These are phyloP conservation scores for Alternaria sp. DNA, from an alignment of 2,329 filamentous ascomycete species.

Conservation along the genomic window DNA sequence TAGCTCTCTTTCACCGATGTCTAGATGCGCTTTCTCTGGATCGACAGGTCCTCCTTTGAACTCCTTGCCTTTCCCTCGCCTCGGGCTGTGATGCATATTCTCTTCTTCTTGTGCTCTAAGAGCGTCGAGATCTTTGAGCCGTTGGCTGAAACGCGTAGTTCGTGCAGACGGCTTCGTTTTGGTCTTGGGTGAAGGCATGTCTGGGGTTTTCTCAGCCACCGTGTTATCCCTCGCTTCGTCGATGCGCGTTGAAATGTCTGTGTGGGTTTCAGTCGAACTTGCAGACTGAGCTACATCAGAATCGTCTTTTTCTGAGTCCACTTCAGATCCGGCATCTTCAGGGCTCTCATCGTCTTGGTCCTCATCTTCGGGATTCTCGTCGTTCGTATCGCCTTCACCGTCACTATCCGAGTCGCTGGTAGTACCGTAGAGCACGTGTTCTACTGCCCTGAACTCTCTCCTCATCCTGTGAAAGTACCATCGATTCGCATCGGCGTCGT, in stretches of 20 bases:
- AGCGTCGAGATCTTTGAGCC: neutral
- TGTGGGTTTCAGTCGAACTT: neutral
- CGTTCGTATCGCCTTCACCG: neutral
- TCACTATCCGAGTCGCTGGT: neutral
- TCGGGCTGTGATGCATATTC: neutral
- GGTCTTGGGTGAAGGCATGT: neutral
- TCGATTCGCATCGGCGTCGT: neutral
- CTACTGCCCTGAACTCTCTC: neutral
- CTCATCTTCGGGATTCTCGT: neutral
- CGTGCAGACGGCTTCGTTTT: neutral
- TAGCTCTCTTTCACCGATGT: neutral
- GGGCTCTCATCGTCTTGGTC: neutral
- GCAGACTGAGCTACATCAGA: neutral
- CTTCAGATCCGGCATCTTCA: neutral
- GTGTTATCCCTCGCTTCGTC: neutral
- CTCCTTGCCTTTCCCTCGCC: neutral
- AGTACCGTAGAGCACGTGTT: neutral
- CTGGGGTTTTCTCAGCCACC: neutral
- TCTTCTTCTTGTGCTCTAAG: neutral
- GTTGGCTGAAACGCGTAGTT: neutral
- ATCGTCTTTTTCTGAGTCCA: neutral
- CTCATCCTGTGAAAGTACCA: neutral
- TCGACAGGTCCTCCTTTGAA: neutral
- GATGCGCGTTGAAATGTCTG: neutral
- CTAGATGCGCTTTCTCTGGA: neutral